A percentile compares a stretch with the other conserved stretches of the same genome.
Evolutionary conservation across 164 flowering plant species (phyloP).

Genomic region (Litsea cubeba): DNA sequence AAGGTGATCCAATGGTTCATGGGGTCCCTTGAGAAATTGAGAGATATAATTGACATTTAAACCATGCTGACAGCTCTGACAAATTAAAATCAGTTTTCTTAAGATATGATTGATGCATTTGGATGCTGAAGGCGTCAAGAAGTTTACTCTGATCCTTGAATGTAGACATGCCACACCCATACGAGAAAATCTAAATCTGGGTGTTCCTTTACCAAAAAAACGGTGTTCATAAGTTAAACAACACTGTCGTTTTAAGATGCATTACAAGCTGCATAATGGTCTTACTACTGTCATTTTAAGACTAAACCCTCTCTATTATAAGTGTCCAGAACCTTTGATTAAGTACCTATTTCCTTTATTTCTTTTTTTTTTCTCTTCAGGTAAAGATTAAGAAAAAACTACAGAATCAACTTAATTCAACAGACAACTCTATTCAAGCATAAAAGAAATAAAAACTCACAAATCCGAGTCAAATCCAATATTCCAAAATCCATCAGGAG

Average conservation of each 20-base stretch:
- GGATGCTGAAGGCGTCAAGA: no score
- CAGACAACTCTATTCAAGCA: not conserved
- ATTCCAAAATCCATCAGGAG: conserved; percentile 99
- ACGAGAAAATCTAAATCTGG: no score
- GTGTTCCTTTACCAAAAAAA: no score
- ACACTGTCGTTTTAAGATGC: not conserved
- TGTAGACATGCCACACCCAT: no score
- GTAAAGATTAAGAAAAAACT: not conserved
- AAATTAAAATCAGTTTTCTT: no score
- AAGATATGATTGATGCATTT: no score
- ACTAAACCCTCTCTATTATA: not conserved
- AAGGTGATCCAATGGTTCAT: no score
- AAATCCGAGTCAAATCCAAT: conserved; percentile 89
- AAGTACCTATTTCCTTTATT: not conserved
- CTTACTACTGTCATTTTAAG: not conserved
- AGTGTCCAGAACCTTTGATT: not conserved
- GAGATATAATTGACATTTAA: no score
- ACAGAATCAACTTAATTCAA: not conserved
- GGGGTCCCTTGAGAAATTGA: no score
- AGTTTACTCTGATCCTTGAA: no score
- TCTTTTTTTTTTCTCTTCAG: not conserved
- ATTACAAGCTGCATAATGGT: not conserved
- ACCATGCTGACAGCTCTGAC: no score
- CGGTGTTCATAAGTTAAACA: no score
- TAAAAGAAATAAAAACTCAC: conserved; percentile 15